A percentile compares a stretch with the other conserved stretches of the same genome.
These are phyloP conservation scores for Trypanosoma grayi DNA, from an alignment of 208 protist genomes.

Conservation along the genomic window DNA sequence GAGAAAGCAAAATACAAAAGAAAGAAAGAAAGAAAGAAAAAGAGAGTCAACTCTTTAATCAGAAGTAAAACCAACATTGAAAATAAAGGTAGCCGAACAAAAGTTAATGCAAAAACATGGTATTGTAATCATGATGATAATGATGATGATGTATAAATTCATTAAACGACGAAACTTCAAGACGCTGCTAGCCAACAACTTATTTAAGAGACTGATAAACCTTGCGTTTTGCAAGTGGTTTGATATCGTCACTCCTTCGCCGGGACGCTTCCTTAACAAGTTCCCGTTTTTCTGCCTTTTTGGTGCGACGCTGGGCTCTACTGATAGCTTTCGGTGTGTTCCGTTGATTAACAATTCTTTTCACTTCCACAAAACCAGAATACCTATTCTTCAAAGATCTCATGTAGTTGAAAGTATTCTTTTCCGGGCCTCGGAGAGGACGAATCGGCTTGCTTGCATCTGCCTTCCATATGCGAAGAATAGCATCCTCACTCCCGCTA, in stretches of 20 bases:
- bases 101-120: background rate
- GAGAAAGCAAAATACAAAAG: conserved; percentile 12
- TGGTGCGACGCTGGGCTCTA: conserved; percentile 50
- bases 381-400: conserved; percentile 86
- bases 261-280: conserved; percentile 85
- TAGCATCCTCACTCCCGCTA: conserved; percentile 96
- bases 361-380: conserved; percentile 82
- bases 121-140: too few relatives aligned
- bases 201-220: conserved; percentile 85
- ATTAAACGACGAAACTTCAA: too few relatives aligned
- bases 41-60: conserved; percentile 8
- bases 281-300: conserved; percentile 81
- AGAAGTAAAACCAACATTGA: background rate
- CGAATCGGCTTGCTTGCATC: conserved; percentile 89
- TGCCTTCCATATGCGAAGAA: conserved; percentile 97
- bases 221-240: conserved; percentile 85
- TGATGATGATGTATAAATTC: too few relatives aligned
- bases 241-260: conserved; percentile 70
- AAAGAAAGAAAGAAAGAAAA: conserved; percentile 21
- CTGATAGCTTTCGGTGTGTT: conserved; percentile 85
- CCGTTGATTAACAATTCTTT: conserved; percentile 85
- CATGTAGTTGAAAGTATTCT: conserved; percentile 93
- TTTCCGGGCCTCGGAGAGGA: conserved; percentile 85
- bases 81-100: conserved; percentile 1
- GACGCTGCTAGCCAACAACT: conserved; percentile 2